Percentiles rank a stretch among this genome's conserved stretches.
Evolutionary conservation across 2,329 filamentous ascomycete genomes (phyloP).

Genomic region (Hysterium pulicare): DNA sequence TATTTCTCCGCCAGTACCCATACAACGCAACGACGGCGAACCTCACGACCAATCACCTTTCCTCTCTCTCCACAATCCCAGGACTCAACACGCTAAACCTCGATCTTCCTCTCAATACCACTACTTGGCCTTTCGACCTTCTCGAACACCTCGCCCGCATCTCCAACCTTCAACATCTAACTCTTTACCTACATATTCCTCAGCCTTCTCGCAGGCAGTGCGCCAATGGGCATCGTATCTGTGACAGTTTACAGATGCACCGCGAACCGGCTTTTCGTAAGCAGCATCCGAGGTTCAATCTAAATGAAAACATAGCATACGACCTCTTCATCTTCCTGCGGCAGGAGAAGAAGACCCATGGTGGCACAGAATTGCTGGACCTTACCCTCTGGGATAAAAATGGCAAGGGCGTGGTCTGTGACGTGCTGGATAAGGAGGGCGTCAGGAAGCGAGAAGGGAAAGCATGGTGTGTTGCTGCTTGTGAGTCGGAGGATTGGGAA

Average conservation of each 20-base stretch:
- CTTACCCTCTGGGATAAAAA: background rate
- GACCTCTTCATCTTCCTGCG: background rate
- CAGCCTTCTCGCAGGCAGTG: too few species aligned
- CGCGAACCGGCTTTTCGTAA: background rate
- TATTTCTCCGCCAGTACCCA: background rate
- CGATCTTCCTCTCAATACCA: background rate
- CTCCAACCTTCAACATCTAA: background rate
- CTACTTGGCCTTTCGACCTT: background rate
- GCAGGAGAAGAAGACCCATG: background rate
- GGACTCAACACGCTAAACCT: background rate
- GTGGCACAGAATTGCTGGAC: background rate
- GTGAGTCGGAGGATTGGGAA: too few species aligned
- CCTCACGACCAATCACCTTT: too few species aligned
- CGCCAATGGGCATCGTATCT: too few species aligned
- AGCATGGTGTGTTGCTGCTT: conserved; percentile 1
- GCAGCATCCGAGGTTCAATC: background rate
- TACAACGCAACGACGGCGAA: background rate
- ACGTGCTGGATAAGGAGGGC: background rate
- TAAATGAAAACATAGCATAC: background rate
- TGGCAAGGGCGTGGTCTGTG: background rate
- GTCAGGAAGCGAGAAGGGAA: background rate
- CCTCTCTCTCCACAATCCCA: background rate
- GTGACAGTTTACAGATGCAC: background rate
- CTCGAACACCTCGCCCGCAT: background rate
- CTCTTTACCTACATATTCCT: background rate